Evolutionary conservation across 768 basidiomycete species (phyloP).

Genomic region (Botryobasidium botryosum): DNA sequence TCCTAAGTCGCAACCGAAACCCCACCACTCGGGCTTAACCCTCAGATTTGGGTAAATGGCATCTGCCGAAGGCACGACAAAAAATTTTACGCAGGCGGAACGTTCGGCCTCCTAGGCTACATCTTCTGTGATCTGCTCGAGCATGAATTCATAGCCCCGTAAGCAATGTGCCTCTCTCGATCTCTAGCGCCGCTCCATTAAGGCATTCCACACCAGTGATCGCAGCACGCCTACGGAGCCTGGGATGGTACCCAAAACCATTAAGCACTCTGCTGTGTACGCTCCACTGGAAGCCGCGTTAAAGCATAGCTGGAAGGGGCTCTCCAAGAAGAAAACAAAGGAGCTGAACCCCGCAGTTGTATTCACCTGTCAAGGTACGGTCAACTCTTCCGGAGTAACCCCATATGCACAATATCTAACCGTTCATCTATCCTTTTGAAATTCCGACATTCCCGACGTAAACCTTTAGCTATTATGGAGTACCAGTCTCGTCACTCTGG

Average conservation of each 20-base stretch:
- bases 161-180: slow-evolving; percentile 21
- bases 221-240: slow-evolving; percentile 22
- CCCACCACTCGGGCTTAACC: slow-evolving; percentile 10
- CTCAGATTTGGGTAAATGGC: slow-evolving; percentile 60
- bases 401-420: slow-evolving; percentile 31
- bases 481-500: slow-evolving; percentile 45
- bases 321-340: slow-evolving; percentile 64
- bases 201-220: slow-evolving; percentile 6
- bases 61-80: slow-evolving; percentile 57
- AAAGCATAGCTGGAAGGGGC: slow-evolving; percentile 44
- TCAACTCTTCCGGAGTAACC: slow-evolving; percentile 77
- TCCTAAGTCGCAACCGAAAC: background rate
- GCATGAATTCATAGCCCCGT: slow-evolving; percentile 79
- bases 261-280: slow-evolving; percentile 46
- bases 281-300: slow-evolving; percentile 44
- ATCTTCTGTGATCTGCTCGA: slow-evolving; percentile 85
- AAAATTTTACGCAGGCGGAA: slow-evolving; percentile 83
- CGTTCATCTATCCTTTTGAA: too few species aligned
- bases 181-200: background rate
- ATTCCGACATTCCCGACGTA: too few species aligned
- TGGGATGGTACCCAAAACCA: slow-evolving; percentile 23
- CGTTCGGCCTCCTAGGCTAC: slow-evolving; percentile 81
- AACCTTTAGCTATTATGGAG: slow-evolving; percentile 63
- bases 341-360: slow-evolving; percentile 61
- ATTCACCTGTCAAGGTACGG: slow-evolving; percentile 53